Conservation (phyloP, 306 rosid species). For the Clitoria ternatea region DNA sequence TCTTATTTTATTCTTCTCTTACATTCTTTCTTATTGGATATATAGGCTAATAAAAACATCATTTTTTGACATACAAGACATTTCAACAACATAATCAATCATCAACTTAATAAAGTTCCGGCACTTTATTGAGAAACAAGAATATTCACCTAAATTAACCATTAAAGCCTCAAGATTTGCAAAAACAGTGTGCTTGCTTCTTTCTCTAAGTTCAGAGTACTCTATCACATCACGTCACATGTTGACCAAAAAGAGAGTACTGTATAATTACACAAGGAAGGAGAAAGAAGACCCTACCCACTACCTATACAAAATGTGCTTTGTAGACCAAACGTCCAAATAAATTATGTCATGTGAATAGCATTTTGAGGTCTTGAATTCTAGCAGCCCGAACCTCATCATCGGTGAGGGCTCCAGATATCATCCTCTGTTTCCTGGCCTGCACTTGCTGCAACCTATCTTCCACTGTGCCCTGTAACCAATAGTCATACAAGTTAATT, state of each 20-base stretch:
- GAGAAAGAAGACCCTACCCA: slow-evolving; percentile 15
- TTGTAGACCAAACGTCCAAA: background rate
- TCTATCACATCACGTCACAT: background rate
- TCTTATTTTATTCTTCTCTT: too few relatives aligned
- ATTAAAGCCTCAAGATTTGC: background rate
- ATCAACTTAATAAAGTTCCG: too few relatives aligned
- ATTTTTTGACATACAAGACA: too few relatives aligned
- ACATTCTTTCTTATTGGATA: too few relatives aligned
- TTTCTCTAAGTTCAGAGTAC: background rate
- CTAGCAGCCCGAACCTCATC: slow-evolving; percentile 70
- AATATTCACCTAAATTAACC: too few relatives aligned
- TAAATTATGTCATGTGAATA: slow-evolving; percentile 46
- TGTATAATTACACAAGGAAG: background rate
- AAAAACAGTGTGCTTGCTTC: slow-evolving; percentile 1
- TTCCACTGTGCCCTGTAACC: slow-evolving; percentile 61
- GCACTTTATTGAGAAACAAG: too few relatives aligned
- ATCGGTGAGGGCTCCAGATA: slow-evolving; percentile 73
- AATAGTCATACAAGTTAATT: background rate
- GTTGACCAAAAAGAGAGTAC: too few relatives aligned
- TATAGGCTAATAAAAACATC: too few relatives aligned
- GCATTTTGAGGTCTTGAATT: slow-evolving; percentile 77
- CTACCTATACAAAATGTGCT: slow-evolving; percentile 18
- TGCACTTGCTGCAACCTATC: slow-evolving; percentile 74
- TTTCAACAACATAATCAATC: too few relatives aligned
- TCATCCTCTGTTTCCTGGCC: slow-evolving; percentile 70